These are phyloP conservation scores for Podila epicladia DNA, from an alignment of 192 early-diverging fungal species.

Conservation along the genomic window DNA sequence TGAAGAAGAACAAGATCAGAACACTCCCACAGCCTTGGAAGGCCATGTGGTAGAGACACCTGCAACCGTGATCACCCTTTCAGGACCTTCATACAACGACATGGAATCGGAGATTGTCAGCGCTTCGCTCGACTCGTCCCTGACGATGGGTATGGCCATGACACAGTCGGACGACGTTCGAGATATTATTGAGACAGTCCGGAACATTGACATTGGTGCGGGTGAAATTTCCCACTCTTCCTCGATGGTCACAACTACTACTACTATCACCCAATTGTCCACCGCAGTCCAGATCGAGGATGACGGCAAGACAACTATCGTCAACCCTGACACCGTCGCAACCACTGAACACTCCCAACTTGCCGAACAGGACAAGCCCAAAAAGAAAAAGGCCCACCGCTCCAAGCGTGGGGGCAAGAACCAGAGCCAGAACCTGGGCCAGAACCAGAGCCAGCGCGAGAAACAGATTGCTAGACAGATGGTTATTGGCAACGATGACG, in stretches of 20 bases:
- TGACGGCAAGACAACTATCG: neutral
- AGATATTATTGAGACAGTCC: constrained; percentile 15
- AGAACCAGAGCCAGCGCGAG: constrained; percentile 24
- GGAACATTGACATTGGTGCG: constrained; percentile 20
- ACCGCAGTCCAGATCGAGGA: too few relatives aligned
- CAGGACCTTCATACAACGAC: constrained; percentile 3
- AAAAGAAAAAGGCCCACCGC: constrained; percentile 49
- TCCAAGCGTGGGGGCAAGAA: constrained; percentile 44
- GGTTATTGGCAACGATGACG: constrained; percentile 43
- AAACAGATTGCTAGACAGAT: constrained; percentile 31
- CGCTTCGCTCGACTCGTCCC: constrained; percentile 3
- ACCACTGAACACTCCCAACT: neutral
- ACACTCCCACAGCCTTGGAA: neutral
- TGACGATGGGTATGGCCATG: constrained; percentile 22
- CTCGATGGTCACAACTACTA: neutral
- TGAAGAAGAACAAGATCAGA: constrained; percentile 40
- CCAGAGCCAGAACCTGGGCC: constrained; percentile 17
- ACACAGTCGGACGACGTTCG: constrained; percentile 46
- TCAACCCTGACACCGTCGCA: neutral
- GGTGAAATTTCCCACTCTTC: constrained; percentile 26
- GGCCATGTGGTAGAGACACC: neutral
- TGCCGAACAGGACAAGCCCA: neutral
- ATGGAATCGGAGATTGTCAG: constrained; percentile 2
- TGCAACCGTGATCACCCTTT: neutral
- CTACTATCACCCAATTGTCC: neutral